Evolutionary conservation across 2,329 filamentous ascomycete genomes (phyloP), one percentile per base, ranked within the genome.

Genomic region (Aspergillus glaucus): DNA sequence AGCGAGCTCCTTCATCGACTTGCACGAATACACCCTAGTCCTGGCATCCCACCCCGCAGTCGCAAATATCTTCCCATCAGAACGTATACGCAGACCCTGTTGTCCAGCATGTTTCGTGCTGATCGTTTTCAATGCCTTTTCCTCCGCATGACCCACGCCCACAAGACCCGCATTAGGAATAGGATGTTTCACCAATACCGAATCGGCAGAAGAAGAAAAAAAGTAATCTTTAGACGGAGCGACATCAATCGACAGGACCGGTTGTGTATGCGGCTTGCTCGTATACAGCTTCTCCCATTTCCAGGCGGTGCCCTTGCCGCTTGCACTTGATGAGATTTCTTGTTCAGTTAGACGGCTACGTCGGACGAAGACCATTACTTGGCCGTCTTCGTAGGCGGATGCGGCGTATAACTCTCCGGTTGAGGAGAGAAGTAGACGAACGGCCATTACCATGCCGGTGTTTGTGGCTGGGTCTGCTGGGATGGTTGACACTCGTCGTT

Each of bases 31-130:
- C 1, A 97, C 83, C 7, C 93, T 78, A 1, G 91, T 75, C 43
- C 84, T 81, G 1, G 82, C 79, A 66, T 98, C 93, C 93, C 93
- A 98, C 3, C 93, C 93, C 0, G 88, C 92, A 0, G 92, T 97
- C 3, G 87, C 88, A 55, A 96, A 86, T 3, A 98, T 78, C 54
- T 81, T 85, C 2, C 84, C 87, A 65, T 98, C 93, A 1, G 82
- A 85, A 12, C 93, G 82, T 21, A 96, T 78, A 3, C 71, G 73
- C 6, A 98, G 71, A 9, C 84, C 81, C 67, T 98, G 93, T 65
- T 97, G 92, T 1, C 93, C 93, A 0, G 91, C 80, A 66, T 97
- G 93, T 62, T 86, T 92, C 1, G 92, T 96, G 58, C 92, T 84
- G 41, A 84, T 55, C 0, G 71, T 67, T 59, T 85, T 87, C 45